These are phyloP conservation scores for Lentinula aciculospora DNA, from an alignment of 768 basidiomycete species.

Conservation along the genomic window DNA sequence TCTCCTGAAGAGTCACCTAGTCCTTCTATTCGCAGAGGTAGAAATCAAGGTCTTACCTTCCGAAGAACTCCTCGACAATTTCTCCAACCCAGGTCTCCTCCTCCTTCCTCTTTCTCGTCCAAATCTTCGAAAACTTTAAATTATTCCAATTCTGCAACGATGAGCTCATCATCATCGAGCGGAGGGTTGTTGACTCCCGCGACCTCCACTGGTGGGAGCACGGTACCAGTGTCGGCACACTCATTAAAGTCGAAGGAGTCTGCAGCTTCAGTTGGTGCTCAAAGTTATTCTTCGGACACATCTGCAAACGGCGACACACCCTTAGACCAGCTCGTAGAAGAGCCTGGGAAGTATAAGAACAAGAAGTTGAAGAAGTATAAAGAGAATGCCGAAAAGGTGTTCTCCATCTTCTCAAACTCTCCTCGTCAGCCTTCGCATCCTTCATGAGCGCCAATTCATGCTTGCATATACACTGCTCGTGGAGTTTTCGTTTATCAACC, in stretches of 20 bases:
- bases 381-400: conserved; percentile 80
- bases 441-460: neutral
- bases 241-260: conserved; percentile 82
- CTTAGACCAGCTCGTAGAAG: conserved; percentile 18
- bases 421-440: conserved; percentile 41
- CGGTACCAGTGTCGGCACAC: conserved; percentile 33
- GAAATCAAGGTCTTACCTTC: conserved; percentile 65
- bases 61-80: conserved; percentile 70
- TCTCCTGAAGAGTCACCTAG: conserved; percentile 42
- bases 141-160: conserved; percentile 3
- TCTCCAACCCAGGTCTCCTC: conserved; percentile 56
- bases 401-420: conserved; percentile 69
- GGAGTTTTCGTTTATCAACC: neutral
- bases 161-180: neutral
- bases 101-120: conserved; percentile 30
- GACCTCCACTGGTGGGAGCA: conserved; percentile 42
- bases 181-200: conserved; percentile 51
- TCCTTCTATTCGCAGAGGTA: conserved; percentile 53
- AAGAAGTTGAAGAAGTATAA: conserved; percentile 85
- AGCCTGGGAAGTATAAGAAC: conserved; percentile 42
- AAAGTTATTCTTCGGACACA: conserved; percentile 57
- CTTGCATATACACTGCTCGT: neutral
- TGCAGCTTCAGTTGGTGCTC: conserved; percentile 64
- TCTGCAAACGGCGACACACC: conserved; percentile 37
- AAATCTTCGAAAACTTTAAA: conserved; percentile 21